phyloP scores from a whole-genome alignment of 75 land plant species.

The Sequoiadendron giganteum region DNA sequence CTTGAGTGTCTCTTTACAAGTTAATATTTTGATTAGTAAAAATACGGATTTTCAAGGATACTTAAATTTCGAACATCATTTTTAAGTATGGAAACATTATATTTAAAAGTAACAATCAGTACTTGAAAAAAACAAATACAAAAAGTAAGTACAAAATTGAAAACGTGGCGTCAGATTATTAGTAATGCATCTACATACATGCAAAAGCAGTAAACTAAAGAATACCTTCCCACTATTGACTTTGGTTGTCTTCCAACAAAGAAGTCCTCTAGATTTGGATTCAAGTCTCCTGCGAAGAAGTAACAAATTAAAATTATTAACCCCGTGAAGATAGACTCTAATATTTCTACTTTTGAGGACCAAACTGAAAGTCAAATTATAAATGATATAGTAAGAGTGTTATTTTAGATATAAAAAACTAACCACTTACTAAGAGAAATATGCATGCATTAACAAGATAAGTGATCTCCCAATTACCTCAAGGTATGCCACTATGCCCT shows the following conservation, averaged over 20 bases:
- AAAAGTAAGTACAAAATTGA: not conserved
- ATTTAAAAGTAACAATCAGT: not conserved
- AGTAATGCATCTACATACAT: not conserved
- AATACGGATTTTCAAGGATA: not conserved
- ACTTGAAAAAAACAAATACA: not conserved
- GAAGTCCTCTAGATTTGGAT: constrained; percentile 57
- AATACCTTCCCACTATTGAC: constrained; percentile 53
- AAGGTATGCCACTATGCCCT: not conserved
- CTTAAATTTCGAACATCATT: not conserved
- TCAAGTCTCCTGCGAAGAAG: constrained; percentile 55
- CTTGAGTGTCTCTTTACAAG: not conserved
- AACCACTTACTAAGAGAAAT: not conserved
- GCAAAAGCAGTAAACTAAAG: not conserved
- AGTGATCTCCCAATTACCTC: too few species aligned
- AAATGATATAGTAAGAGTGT: not conserved
- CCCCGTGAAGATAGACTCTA: not conserved
- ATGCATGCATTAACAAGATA: not conserved
- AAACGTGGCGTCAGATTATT: not conserved
- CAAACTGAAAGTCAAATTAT: not conserved
- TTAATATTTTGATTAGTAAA: not conserved
- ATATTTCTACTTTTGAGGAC: not conserved
- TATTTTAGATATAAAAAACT: not conserved
- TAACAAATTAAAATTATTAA: not conserved
- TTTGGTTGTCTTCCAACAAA: constrained; percentile 64
- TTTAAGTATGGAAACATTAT: not conserved